These are phyloP conservation scores for Osmanthus fragrans DNA, from an alignment of 257 asterid species.

Conservation along the genomic window DNA sequence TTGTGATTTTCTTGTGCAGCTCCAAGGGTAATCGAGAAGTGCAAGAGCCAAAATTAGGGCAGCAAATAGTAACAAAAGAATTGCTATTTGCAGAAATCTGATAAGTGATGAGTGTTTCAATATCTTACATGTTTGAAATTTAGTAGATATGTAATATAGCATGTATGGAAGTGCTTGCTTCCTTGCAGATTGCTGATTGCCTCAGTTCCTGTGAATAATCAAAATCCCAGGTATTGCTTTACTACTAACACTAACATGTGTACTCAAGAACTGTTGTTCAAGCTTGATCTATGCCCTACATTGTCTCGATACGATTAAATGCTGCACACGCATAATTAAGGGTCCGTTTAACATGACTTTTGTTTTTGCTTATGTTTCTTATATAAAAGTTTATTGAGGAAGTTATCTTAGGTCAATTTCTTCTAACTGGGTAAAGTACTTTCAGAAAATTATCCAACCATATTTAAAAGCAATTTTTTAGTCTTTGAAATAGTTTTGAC, in stretches of 20 bases:
- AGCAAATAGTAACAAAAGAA: neutral
- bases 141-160: constrained; percentile 23
- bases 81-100: constrained; percentile 5
- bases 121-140: neutral
- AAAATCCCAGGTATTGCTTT: neutral
- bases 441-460: too few relatives aligned
- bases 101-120: constrained; percentile 7
- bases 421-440: too few relatives aligned
- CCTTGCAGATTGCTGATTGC: constrained; percentile 12
- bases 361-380: too few relatives aligned
- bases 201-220: neutral
- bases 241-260: neutral
- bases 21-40: neutral
- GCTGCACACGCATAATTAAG: too few relatives aligned
- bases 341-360: too few relatives aligned
- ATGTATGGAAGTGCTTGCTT: constrained; percentile 28
- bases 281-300: neutral
- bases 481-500: too few relatives aligned
- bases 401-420: too few relatives aligned
- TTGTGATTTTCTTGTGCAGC: neutral
- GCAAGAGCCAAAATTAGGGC: constrained; percentile 34
- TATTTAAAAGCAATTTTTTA: too few relatives aligned
- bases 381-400: too few relatives aligned
- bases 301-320: neutral
- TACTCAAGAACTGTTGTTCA: neutral